These are phyloP conservation scores for Chenopodium berlandieri DNA, from an alignment of 148 eudicot species.

Conservation along the genomic window DNA sequence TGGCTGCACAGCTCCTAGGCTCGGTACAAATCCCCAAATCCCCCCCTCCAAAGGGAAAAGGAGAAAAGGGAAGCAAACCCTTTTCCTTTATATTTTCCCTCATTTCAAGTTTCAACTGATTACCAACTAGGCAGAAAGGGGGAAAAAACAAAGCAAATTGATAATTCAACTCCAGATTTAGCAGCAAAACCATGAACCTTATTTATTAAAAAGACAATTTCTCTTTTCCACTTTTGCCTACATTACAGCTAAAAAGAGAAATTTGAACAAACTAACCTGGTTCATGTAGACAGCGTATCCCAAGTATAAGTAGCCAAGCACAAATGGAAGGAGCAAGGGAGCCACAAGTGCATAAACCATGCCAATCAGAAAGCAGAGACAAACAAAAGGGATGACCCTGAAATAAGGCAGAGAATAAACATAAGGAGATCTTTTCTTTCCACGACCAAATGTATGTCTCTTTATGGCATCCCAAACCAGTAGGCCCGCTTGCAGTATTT, in stretches of 20 bases:
- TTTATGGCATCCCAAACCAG: constrained; percentile 60
- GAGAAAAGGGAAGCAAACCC: too few relatives aligned
- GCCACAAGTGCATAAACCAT: constrained; percentile 83
- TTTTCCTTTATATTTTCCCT: too few relatives aligned
- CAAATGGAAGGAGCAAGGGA: constrained; percentile 86
- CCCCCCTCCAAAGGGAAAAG: too few relatives aligned
- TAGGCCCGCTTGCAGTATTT: constrained; percentile 81
- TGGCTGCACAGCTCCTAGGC: too few relatives aligned
- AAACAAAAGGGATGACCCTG: constrained; percentile 67
- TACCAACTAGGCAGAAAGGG: neutral
- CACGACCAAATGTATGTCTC: constrained; percentile 53
- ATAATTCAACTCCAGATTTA: neutral
- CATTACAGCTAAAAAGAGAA: neutral
- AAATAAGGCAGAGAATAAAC: constrained; percentile 72
- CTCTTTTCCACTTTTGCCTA: neutral
- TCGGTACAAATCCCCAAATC: too few relatives aligned
- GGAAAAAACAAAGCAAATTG: neutral
- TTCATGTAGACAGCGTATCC: constrained; percentile 85
- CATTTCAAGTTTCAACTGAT: too few relatives aligned
- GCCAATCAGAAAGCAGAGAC: constrained; percentile 70
- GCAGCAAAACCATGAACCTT: neutral
- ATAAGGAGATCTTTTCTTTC: constrained; percentile 60
- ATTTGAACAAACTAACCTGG: constrained; percentile 48
- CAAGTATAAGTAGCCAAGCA: constrained; percentile 72
- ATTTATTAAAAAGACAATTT: neutral